phyloP scores from a whole-genome alignment of 257 asterid genomes.

The Striga asiatica region DNA sequence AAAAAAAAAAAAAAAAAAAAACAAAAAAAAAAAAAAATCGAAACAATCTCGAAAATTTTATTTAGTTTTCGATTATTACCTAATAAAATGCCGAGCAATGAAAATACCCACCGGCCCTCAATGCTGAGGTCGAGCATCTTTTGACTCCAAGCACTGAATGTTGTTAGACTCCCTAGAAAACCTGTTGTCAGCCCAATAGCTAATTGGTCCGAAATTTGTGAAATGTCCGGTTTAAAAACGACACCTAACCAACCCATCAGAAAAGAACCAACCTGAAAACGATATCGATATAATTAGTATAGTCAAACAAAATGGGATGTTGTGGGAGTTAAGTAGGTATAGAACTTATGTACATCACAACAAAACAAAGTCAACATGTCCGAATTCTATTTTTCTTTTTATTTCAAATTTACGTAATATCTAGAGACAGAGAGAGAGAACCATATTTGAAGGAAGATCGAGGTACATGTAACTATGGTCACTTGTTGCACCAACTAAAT shows the following conservation, averaged over 20 bases:
- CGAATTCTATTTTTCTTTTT: too few species aligned
- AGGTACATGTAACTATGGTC: conserved; percentile 64
- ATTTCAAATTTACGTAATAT: too few species aligned
- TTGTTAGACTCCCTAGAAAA: conserved; percentile 86
- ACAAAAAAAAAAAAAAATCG: too few species aligned
- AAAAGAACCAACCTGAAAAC: conserved; percentile 84
- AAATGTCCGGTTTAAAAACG: conserved; percentile 62
- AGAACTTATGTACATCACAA: too few species aligned
- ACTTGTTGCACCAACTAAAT: conserved; percentile 60
- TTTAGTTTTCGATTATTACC: background rate
- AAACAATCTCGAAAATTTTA: too few species aligned
- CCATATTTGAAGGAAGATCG: conserved; percentile 93
- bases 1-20: too few species aligned
- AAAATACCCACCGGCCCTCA: conserved; percentile 24
- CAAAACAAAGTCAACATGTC: too few species aligned
- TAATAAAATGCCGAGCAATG: too few species aligned
- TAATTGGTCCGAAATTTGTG: conserved; percentile 50
- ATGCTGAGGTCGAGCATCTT: conserved; percentile 75
- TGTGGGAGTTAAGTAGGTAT: too few species aligned
- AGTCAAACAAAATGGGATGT: too few species aligned
- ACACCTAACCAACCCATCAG: conserved; percentile 97
- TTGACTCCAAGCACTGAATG: conserved; percentile 97
- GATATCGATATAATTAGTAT: too few species aligned
- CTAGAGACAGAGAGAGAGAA: conserved; percentile 28
- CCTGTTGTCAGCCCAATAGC: conserved; percentile 83